phyloP scores from a whole-genome alignment of 2,329 filamentous ascomycete genomes.

The Rosellinia necatrix region DNA sequence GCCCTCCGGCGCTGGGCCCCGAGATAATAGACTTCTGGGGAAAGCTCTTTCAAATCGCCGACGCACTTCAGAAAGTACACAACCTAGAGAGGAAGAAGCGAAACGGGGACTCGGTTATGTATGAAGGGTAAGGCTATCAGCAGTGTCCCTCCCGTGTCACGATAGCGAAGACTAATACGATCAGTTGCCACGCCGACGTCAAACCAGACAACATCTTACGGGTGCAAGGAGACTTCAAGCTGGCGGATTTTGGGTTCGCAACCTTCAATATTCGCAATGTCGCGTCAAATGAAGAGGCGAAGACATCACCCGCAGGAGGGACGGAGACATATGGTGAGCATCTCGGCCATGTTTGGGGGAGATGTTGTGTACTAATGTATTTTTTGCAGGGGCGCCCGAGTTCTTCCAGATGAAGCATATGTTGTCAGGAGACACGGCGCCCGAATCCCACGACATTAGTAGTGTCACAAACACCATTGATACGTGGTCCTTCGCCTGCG shows the following conservation, averaged over 20 bases:
- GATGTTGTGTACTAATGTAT: not conserved
- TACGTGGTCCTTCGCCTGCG: constrained; percentile 29
- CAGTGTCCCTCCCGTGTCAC: not conserved
- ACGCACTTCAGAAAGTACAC: constrained; percentile 24
- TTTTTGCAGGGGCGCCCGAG: constrained; percentile 9
- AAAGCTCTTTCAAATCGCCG: constrained; percentile 22
- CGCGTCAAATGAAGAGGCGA: not conserved
- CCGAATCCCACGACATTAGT: no score
- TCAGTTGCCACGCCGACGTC: constrained; percentile 27
- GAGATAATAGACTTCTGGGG: constrained; percentile 25
- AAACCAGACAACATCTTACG: constrained; percentile 33
- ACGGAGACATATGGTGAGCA: constrained; percentile 9
- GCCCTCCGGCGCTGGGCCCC: constrained; percentile 14
- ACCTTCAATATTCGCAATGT: constrained; percentile 12
- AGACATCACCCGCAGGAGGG: constrained; percentile 1
- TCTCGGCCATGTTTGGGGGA: not conserved
- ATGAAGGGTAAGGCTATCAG: constrained; percentile 1
- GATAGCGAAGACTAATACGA: not conserved
- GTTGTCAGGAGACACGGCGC: not conserved
- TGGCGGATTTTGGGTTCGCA: constrained; percentile 33
- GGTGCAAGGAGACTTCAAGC: constrained; percentile 29
- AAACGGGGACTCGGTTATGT: constrained; percentile 10
- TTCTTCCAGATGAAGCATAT: not conserved
- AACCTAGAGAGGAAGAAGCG: constrained; percentile 18
- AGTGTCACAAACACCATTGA: constrained; percentile 20